Conservation (phyloP, 345 rosid species). For the Brassica cretica region DNA sequence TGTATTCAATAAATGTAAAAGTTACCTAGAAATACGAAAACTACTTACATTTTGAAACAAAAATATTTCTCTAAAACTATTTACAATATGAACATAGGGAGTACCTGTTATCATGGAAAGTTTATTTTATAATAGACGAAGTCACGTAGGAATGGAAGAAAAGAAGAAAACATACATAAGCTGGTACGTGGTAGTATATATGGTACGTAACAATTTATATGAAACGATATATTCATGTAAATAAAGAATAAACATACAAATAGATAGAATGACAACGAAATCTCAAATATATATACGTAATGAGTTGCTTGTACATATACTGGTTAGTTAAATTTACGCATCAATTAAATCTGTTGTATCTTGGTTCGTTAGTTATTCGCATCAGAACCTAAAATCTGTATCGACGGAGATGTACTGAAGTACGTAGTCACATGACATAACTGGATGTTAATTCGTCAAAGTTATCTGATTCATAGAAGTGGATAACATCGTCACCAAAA, state of each 20-base stretch:
- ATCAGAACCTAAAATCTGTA: neutral
- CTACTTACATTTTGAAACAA: no score
- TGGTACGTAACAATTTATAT: neutral
- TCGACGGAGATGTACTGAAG: neutral
- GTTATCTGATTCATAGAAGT: neutral
- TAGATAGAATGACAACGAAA: no score
- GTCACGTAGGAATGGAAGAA: no score
- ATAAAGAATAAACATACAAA: no score
- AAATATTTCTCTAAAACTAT: no score
- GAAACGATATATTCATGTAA: neutral
- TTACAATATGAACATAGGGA: no score
- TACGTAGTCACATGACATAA: neutral
- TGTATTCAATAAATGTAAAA: no score
- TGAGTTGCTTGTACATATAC: no score
- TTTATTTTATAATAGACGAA: neutral
- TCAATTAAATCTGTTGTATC: neutral
- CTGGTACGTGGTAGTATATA: no score
- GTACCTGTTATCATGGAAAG: neutral
- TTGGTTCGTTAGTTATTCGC: neutral
- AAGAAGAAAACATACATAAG: no score
- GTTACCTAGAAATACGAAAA: no score
- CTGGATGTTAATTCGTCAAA: neutral
- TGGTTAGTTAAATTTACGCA: neutral
- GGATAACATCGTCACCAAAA: conserved; percentile 14
- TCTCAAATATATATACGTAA: no score